Base-by-base conservation (phyloP, 2,329 filamentous ascomycete genomes). In the Aplosporella prunicola region DNA sequence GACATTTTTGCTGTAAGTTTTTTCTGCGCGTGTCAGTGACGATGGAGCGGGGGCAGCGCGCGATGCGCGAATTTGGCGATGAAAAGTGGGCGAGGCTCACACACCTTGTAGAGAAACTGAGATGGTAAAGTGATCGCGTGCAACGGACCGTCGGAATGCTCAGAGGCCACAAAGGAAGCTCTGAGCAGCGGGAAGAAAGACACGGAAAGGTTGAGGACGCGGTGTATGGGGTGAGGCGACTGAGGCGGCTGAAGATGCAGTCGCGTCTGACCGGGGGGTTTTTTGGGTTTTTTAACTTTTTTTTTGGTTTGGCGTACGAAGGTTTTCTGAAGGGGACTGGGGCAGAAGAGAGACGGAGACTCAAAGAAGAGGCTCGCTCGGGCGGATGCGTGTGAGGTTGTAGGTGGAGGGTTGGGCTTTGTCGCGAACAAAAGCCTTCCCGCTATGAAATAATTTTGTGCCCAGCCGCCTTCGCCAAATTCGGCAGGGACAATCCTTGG, bases 221-320 rank as follows among this genome's bases (percentile, higher is more conserved):
- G n/a, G 27, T 16, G 18, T 14, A 29, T 22, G 30, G 13, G 23
- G 13, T 26, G 15, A 13, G 25, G 37, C 37, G 37, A 40, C 37
- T 40, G 37, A 8, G 30, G 37, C 25, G 37, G 20, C 30, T 34
- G 31, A 34, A 23, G 28, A 39, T 5, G 31, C 32, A 22, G 37
- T 40, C 37, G 37, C 37, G 37, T 40, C 37, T 27, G 24, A 27
- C 32, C 32, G 31, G 25, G 32, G 37, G 51, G 43, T 44, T 55
- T 58, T 62, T 53, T 35, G 48, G 43, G 49, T 42, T 51, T 57
- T 54, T 57, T 50, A 51, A 50, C 41, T 53, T 62, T 59, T 62
- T 62, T 61, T 62, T 53, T 49, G 50, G 23, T 31, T 32, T 37
- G 32, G 25, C 28, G 29, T 40, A 26, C 26, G 34, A 39, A 32